phyloP scores from a whole-genome alignment of 177 flowering plant genomes.

The Vitis hybrid region DNA sequence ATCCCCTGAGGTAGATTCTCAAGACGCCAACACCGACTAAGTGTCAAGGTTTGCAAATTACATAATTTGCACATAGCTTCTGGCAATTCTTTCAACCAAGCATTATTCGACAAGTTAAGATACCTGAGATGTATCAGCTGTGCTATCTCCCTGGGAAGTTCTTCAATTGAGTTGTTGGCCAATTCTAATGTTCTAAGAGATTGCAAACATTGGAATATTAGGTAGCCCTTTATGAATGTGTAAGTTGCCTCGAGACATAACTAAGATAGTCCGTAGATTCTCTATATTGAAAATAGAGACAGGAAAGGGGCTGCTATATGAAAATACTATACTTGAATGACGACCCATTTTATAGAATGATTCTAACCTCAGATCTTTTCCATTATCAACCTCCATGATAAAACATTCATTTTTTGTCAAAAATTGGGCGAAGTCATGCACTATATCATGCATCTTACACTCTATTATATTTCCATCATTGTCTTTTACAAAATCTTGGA shows the following conservation, averaged over 20 bases:
- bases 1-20: not conserved
- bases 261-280: not conserved
- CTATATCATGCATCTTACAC: conserved; percentile 28
- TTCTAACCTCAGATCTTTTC: not conserved
- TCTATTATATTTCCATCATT: not conserved
- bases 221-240: not conserved
- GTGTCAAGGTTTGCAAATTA: conserved; percentile 15
- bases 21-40: not conserved
- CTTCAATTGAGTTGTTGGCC: not conserved
- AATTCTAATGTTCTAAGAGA: conserved; percentile 10
- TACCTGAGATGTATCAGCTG: conserved; percentile 3
- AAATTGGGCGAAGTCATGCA: conserved; percentile 17
- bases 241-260: not conserved
- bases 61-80: not conserved
- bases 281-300: not conserved
- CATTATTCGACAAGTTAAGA: no score
- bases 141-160: not conserved
- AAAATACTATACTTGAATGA: not conserved
- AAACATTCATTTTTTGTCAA: conserved; percentile 7
- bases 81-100: not conserved
- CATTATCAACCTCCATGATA: not conserved
- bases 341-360: not conserved
- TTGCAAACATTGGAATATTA: not conserved
- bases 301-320: not conserved
- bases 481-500: conserved; percentile 7